Percentiles rank a stretch among this genome's conserved stretches.
Conservation (phyloP, 1,284 basidiomycete genomes). For the Gymnopus androsaceus region DNA sequence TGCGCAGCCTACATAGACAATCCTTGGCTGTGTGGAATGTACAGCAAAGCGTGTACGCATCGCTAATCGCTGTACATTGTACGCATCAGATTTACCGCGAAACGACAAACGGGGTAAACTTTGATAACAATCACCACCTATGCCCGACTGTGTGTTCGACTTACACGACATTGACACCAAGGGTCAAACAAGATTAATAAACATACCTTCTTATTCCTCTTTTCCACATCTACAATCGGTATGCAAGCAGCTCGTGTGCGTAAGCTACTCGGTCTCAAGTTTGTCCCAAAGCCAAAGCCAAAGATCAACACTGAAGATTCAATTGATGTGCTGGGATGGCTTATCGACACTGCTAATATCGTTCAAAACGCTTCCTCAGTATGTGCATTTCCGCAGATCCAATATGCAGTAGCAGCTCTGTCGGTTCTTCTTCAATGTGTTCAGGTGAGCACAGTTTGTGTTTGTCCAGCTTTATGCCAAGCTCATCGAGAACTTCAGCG, state of each 20-base stretch:
- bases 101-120: too few species aligned
- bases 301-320: background rate
- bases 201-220: background rate
- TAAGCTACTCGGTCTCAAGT: background rate
- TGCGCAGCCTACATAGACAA: too few species aligned
- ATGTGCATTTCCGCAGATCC: background rate
- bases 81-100: too few species aligned
- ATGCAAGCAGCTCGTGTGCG: constrained; percentile 3
- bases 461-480: background rate
- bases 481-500: background rate
- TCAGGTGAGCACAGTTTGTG: background rate
- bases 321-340: background rate
- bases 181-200: too few species aligned
- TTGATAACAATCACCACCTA: too few species aligned
- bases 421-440: background rate
- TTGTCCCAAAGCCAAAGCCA: background rate
- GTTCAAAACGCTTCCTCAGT: background rate
- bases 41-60: too few species aligned
- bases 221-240: background rate
- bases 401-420: background rate
- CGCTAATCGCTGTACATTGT: too few species aligned
- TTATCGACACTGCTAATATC: background rate
- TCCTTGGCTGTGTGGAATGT: too few species aligned
- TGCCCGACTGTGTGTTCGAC: too few species aligned
- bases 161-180: too few species aligned